phyloP scores from a whole-genome alignment of 169 alveolate genomes.

The Plasmodium cynomolgi region DNA sequence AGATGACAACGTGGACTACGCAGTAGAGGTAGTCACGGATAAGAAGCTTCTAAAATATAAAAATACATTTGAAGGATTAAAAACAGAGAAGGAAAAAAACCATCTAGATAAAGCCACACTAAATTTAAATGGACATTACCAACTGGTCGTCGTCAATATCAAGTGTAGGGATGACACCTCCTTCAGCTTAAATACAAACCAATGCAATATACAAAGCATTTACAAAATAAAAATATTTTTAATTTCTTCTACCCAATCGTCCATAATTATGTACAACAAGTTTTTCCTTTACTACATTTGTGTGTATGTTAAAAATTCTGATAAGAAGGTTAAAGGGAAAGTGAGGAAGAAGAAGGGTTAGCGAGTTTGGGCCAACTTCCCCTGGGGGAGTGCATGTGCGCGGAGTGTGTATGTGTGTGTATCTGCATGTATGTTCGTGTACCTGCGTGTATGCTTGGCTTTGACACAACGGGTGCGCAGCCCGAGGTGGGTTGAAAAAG shows the following conservation, averaged over 20 bases:
- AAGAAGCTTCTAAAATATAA: constrained; percentile 37
- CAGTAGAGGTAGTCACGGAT: constrained; percentile 22
- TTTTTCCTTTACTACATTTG: constrained; percentile 21
- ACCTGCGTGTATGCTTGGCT: background rate
- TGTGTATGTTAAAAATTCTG: constrained; percentile 24
- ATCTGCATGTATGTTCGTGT: no score
- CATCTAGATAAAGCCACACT: constrained; percentile 19
- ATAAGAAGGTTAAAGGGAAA: constrained; percentile 18
- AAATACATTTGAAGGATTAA: background rate
- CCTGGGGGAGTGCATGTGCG: background rate
- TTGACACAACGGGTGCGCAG: background rate
- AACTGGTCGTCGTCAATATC: constrained; percentile 21
- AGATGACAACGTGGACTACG: constrained; percentile 9
- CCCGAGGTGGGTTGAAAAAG: background rate
- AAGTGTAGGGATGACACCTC: constrained; percentile 18
- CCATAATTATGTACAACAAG: constrained; percentile 33
- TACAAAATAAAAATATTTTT: constrained; percentile 52
- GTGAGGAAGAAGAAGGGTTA: constrained; percentile 21
- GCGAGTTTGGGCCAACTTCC: background rate
- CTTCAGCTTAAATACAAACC: constrained; percentile 17
- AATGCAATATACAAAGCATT: constrained; percentile 18
- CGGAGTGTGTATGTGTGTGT: no score
- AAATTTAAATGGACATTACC: constrained; percentile 47
- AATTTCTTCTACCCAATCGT: constrained; percentile 49
- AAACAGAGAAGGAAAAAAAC: background rate